Percentiles rank a stretch among this genome's conserved stretches.
Conservation (phyloP, 495 filamentous ascomycete genomes). For the Xylaria curta region DNA sequence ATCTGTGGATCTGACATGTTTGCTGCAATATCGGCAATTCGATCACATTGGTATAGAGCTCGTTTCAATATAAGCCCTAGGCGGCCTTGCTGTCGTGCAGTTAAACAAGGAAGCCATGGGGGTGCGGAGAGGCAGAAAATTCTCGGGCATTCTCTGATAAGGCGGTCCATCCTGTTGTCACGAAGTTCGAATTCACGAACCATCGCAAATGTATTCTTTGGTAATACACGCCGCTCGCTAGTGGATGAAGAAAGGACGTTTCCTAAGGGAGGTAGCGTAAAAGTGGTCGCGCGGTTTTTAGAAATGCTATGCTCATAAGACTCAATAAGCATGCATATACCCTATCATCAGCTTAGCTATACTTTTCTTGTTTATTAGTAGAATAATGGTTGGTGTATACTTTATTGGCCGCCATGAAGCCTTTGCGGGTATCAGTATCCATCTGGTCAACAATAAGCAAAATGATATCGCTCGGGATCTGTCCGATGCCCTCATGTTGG, state of each 20-base stretch:
- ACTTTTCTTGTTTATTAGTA: not conserved
- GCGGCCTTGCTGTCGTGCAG: not conserved
- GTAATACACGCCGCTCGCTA: slow-evolving; percentile 25
- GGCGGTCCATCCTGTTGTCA: slow-evolving; percentile 22
- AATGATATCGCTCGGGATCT: slow-evolving; percentile 29
- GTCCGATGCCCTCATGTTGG: not conserved
- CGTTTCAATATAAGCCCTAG: slow-evolving; percentile 25
- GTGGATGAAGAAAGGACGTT: slow-evolving; percentile 34
- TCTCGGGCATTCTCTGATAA: slow-evolving; percentile 22
- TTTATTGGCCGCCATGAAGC: slow-evolving; percentile 33
- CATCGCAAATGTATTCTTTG: slow-evolving; percentile 30
- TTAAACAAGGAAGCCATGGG: slow-evolving; percentile 1
- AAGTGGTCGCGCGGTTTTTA: slow-evolving; percentile 8
- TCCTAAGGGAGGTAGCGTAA: slow-evolving; percentile 23
- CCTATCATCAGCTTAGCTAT: slow-evolving; percentile 13
- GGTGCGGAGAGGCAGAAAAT: not conserved
- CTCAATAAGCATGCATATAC: slow-evolving; percentile 12
- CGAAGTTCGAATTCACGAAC: slow-evolving; percentile 39
- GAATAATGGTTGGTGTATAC: slow-evolving; percentile 14
- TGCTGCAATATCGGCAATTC: slow-evolving; percentile 30
- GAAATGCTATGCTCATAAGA: slow-evolving; percentile 36
- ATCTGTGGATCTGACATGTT: slow-evolving; percentile 15
- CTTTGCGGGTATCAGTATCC: slow-evolving; percentile 30
- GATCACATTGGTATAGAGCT: slow-evolving; percentile 29
- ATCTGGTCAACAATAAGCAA: slow-evolving; percentile 36